phyloP scores from a whole-genome alignment of 768 basidiomycete species.

The Amylocystis lapponica region DNA sequence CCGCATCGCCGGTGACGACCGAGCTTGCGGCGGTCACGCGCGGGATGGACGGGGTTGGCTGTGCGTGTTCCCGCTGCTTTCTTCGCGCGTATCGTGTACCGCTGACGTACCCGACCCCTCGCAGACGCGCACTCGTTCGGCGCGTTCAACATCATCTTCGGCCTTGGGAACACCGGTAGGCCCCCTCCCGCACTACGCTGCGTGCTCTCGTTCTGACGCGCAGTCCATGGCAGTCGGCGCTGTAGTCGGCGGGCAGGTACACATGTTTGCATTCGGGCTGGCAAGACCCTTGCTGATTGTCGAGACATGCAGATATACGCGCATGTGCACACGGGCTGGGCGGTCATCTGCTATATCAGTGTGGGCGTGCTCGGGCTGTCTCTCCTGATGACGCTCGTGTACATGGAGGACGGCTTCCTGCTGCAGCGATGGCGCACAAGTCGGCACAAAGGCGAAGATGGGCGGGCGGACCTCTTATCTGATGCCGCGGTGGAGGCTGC shows the following conservation, averaged over 20 bases:
- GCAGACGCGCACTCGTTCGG: conserved; percentile 71
- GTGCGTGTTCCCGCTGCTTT: conserved; percentile 30
- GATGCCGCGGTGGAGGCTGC: too few species aligned
- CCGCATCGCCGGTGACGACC: conserved; percentile 48
- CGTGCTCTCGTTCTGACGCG: not conserved
- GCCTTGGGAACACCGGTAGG: conserved; percentile 55
- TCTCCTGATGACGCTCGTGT: not conserved
- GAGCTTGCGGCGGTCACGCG: conserved; percentile 61
- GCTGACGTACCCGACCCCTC: not conserved
- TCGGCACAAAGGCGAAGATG: too few species aligned
- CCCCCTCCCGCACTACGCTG: conserved; percentile 3
- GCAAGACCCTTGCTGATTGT: not conserved
- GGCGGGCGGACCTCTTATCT: too few species aligned
- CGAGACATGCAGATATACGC: not conserved
- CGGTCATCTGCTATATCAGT: not conserved
- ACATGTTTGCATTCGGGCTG: not conserved
- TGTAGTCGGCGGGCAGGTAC: conserved; percentile 60
- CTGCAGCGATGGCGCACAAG: too few species aligned
- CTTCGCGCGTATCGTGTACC: not conserved
- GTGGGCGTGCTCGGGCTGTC: not conserved
- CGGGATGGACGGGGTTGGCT: conserved; percentile 58
- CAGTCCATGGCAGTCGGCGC: conserved; percentile 50
- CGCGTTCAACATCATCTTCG: conserved; percentile 67
- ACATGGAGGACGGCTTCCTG: not conserved
- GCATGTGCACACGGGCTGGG: not conserved